These are phyloP conservation scores for Penicillium sp. DNA, from an alignment of 2,329 filamentous ascomycete species.

Conservation along the genomic window DNA sequence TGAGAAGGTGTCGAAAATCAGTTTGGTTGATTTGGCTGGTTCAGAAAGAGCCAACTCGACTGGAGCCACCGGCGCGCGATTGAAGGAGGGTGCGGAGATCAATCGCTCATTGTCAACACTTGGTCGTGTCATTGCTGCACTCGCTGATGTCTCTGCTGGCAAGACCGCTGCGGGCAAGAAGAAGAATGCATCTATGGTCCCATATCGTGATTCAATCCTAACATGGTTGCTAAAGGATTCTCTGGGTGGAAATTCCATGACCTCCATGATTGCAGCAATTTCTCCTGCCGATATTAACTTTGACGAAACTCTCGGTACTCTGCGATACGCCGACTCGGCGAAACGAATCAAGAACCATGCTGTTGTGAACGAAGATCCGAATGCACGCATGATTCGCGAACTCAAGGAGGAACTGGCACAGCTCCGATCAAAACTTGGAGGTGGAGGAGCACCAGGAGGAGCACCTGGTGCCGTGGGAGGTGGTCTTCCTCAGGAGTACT, in stretches of 20 bases:
- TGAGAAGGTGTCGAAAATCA: conserved; percentile 97
- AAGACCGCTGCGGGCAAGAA: conserved; percentile 66
- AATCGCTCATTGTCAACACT: conserved; percentile 95
- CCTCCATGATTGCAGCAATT: conserved; percentile 98
- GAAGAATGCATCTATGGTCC: conserved; percentile 74
- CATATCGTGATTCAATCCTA: conserved; percentile 93
- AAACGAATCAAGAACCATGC: conserved; percentile 99
- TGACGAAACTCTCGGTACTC: conserved; percentile 91
- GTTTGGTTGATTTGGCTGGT: conserved; percentile 93
- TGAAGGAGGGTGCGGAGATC: conserved; percentile 98
- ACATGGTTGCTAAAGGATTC: conserved; percentile 98
- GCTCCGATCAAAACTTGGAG: conserved; percentile 79
- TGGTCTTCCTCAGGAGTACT: conserved; percentile 71
- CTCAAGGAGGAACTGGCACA: conserved; percentile 91
- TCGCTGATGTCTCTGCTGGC: conserved; percentile 84
- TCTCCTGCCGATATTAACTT: conserved; percentile 99
- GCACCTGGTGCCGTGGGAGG: conserved; percentile 49
- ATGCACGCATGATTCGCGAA: conserved; percentile 97
- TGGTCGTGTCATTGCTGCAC: conserved; percentile 92
- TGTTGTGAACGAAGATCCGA: conserved; percentile 97
- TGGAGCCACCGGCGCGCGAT: conserved; percentile 86
- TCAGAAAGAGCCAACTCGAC: conserved; percentile 97
- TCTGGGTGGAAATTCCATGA: conserved; percentile 97
- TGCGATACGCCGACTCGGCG: conserved; percentile 94
- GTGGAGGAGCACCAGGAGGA: conserved; percentile 48